These are phyloP conservation scores for Gypsophila paniculata DNA, from an alignment of 179 eudicot species.

Conservation along the genomic window DNA sequence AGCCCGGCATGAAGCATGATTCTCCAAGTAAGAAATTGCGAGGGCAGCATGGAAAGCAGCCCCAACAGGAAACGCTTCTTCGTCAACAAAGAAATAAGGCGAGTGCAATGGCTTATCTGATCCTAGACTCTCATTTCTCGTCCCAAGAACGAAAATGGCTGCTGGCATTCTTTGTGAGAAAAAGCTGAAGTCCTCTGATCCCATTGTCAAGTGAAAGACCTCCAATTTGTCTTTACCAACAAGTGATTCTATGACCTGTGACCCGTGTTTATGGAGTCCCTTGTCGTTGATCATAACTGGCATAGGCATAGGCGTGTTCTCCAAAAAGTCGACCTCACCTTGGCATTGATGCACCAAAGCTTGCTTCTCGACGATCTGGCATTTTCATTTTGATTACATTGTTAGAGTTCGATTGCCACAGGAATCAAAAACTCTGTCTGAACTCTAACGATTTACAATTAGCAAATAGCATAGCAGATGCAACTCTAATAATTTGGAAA, in stretches of 20 bases:
- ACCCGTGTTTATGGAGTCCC: conserved; percentile 36
- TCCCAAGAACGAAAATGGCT: conserved; percentile 45
- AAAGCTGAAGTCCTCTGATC: conserved; percentile 68
- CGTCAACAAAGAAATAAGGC: conserved; percentile 50
- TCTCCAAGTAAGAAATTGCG: conserved; percentile 47
- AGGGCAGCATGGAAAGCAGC: conserved; percentile 49
- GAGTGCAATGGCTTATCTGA: conserved; percentile 45
- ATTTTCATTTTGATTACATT: background rate
- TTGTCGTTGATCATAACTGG: conserved; percentile 42
- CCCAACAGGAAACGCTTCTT: conserved; percentile 45
- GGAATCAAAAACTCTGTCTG: background rate
- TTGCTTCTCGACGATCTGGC: conserved; percentile 44
- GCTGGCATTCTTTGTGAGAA: conserved; percentile 53
- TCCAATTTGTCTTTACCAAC: conserved; percentile 46
- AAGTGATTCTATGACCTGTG: conserved; percentile 38
- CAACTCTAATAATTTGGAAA: too few species aligned
- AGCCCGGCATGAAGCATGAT: conserved; percentile 23
- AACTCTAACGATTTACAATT: background rate
- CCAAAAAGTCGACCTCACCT: conserved; percentile 45
- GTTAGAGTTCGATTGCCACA: background rate
- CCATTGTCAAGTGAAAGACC: conserved; percentile 42
- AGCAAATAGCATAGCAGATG: background rate
- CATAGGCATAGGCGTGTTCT: conserved; percentile 37
- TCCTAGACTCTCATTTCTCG: conserved; percentile 33
- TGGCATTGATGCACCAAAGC: conserved; percentile 39